Conservation (phyloP, 495 filamentous ascomycete species). For the Apiosordaria backusii region DNA sequence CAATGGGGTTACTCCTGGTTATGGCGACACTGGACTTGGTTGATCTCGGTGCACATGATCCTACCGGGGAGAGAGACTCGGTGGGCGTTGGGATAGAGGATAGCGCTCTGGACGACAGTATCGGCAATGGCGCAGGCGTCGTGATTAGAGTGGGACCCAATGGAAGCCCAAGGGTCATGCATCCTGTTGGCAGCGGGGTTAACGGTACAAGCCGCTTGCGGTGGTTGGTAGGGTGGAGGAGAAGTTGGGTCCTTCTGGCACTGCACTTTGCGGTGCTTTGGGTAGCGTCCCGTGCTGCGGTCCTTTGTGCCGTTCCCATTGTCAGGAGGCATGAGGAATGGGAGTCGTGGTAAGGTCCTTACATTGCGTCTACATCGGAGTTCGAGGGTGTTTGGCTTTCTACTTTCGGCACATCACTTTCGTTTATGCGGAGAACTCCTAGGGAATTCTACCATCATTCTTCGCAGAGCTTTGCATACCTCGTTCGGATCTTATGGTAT, state of each 20-base stretch:
- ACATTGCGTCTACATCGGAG: not conserved
- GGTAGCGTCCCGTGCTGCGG: slow-evolving; percentile 33
- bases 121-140: not conserved
- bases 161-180: not conserved
- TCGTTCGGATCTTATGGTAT: not conserved
- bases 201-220: not conserved
- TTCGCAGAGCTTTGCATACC: not conserved
- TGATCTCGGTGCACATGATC: slow-evolving; percentile 16
- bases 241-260: slow-evolving; percentile 34
- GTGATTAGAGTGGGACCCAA: not conserved
- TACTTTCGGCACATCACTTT: not conserved
- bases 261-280: slow-evolving; percentile 41
- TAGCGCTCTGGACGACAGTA: not conserved
- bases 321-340: slow-evolving; percentile 28
- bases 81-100: not conserved
- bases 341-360: slow-evolving; percentile 13
- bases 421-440: too few relatives aligned
- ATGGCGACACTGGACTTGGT: slow-evolving; percentile 41
- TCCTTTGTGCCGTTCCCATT: slow-evolving; percentile 35
- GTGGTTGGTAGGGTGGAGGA: slow-evolving; percentile 37
- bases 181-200: not conserved
- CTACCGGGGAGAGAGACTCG: slow-evolving; percentile 1
- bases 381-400: not conserved
- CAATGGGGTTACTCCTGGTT: slow-evolving; percentile 34
- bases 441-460: not conserved